A percentile compares a stretch with the other conserved stretches of the same genome.
Evolutionary conservation across 2,329 filamentous ascomycete genomes (phyloP).

Genomic region (Fusarium zealandicum): DNA sequence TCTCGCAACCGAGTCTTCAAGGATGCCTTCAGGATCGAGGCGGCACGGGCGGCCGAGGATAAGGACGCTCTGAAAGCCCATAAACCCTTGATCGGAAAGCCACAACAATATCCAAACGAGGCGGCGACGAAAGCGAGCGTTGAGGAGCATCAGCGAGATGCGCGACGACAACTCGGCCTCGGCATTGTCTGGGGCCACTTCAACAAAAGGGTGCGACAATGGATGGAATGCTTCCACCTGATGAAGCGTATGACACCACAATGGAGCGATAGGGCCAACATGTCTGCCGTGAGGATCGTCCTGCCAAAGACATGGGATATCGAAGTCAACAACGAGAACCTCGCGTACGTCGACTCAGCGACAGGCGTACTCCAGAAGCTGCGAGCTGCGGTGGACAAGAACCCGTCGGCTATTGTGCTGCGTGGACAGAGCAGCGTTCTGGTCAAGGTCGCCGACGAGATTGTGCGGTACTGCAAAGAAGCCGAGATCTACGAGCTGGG

Average conservation of each 20-base stretch:
- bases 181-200: conserved; percentile 45
- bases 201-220: conserved; percentile 45
- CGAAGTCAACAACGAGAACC: conserved; percentile 44
- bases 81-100: conserved; percentile 41
- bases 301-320: conserved; percentile 47
- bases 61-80: conserved; percentile 29
- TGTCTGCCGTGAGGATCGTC: conserved; percentile 49
- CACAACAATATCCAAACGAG: conserved; percentile 41
- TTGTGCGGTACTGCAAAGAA: conserved; percentile 42
- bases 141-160: conserved; percentile 31
- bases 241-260: conserved; percentile 50
- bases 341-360: conserved; percentile 46
- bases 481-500: conserved; percentile 49
- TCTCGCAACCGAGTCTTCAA: conserved; percentile 42
- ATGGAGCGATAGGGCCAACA: conserved; percentile 42
- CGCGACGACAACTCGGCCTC: conserved; percentile 49
- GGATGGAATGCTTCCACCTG: conserved; percentile 49
- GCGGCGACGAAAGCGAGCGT: conserved; percentile 36
- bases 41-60: conserved; percentile 23
- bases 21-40: conserved; percentile 40
- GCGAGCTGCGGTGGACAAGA: conserved; percentile 46
- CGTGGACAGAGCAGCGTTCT: conserved; percentile 44
- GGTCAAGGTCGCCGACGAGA: conserved; percentile 46
- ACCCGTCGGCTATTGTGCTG: conserved; percentile 44
- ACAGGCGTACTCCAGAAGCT: conserved; percentile 46